phyloP scores from a whole-genome alignment of 2,329 filamentous ascomycete species.

The Neoscytalidium dimidiatum region DNA sequence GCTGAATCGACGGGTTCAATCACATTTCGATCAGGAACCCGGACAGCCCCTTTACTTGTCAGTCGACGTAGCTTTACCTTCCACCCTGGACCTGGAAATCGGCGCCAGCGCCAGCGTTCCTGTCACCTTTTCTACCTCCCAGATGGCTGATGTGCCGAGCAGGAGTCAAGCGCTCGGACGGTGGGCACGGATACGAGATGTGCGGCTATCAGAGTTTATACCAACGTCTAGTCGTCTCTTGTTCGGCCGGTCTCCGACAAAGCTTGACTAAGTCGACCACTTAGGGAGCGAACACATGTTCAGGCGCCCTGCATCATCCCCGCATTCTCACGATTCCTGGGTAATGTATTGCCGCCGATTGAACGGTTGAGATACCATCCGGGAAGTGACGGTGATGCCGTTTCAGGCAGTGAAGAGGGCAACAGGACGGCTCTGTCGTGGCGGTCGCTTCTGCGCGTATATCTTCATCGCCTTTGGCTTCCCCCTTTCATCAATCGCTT shows the following conservation, averaged over 20 bases:
- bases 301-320: constrained; percentile 1
- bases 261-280: not conserved
- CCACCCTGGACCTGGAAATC: not conserved
- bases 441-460: not conserved
- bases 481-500: not conserved
- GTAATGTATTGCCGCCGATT: not conserved
- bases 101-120: not conserved
- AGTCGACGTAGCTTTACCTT: not conserved
- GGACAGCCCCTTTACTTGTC: not conserved
- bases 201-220: constrained; percentile 18
- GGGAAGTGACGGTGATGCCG: not conserved
- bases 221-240: constrained; percentile 5
- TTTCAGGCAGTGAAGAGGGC: not conserved
- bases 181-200: constrained; percentile 12
- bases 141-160: not conserved
- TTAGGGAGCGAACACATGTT: not conserved
- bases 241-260: not conserved
- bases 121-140: not conserved
- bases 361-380: not conserved
- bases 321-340: not conserved
- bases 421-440: not conserved
- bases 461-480: not conserved
- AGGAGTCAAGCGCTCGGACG: constrained; percentile 8
- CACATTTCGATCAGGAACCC: not conserved
- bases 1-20: not conserved